Percentiles rank a stretch among this genome's conserved stretches.
These are phyloP conservation scores for Cladosporium sp. DNA, from an alignment of 2,329 filamentous ascomycete genomes.

Conservation along the genomic window DNA sequence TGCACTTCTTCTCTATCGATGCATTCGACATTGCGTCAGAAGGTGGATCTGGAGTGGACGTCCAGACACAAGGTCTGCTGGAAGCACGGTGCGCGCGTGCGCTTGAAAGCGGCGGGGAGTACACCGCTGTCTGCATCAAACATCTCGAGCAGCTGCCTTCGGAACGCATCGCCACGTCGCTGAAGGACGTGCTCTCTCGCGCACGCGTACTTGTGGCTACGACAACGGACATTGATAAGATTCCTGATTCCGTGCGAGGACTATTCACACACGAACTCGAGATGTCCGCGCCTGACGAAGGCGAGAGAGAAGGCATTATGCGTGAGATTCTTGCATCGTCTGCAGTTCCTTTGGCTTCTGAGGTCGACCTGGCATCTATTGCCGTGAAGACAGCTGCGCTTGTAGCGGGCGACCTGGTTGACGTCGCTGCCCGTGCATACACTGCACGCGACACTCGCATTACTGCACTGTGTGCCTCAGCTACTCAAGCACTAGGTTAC, in stretches of 20 bases:
- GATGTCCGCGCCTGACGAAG: conserved; percentile 88
- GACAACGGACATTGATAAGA: conserved; percentile 91
- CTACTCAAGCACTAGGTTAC: conserved; percentile 11
- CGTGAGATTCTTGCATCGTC: conserved; percentile 74
- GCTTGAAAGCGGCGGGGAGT: conserved; percentile 81
- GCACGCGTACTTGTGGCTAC: conserved; percentile 86
- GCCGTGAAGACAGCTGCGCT: conserved; percentile 94
- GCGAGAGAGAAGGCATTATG: conserved; percentile 85
- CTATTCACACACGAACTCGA: conserved; percentile 96
- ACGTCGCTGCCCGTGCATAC: conserved; percentile 87
- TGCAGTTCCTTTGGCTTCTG: conserved; percentile 74
- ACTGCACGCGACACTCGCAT: conserved; percentile 76
- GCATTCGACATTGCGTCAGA: conserved; percentile 95
- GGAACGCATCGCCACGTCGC: conserved; percentile 81
- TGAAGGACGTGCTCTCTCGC: conserved; percentile 81
- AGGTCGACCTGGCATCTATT: conserved; percentile 80
- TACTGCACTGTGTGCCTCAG: conserved; percentile 58
- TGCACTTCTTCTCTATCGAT: conserved; percentile 87
- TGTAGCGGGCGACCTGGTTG: conserved; percentile 86
- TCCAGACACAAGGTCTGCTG: conserved; percentile 90
- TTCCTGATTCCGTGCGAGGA: conserved; percentile 84
- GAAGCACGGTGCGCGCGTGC: conserved; percentile 86
- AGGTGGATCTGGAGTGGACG: conserved; percentile 81
- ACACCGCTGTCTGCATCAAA: conserved; percentile 79
- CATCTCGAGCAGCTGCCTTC: conserved; percentile 91